Evolutionary conservation across 73 alveolate species (phyloP).

Genomic region (Tetrahymena malaccensis): DNA sequence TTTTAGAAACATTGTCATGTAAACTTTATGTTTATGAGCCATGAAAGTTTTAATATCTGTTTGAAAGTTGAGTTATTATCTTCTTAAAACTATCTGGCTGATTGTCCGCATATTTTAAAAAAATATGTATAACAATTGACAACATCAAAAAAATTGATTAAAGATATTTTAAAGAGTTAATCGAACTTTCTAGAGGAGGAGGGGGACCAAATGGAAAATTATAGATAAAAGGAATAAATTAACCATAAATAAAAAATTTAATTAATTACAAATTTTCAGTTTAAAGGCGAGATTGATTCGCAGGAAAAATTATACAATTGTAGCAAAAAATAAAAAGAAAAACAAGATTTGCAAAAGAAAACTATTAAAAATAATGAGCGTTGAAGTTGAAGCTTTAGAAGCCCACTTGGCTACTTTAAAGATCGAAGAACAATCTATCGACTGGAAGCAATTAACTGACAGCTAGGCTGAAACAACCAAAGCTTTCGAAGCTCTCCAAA

Average conservation of each 20-base stretch:
- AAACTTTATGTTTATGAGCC: too few relatives aligned
- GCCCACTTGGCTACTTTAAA: not conserved
- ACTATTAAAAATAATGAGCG: not conserved
- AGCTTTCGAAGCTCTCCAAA: not conserved
- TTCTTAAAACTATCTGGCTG: not conserved
- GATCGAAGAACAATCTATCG: not conserved
- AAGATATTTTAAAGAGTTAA: not conserved
- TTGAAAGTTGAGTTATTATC: too few relatives aligned
- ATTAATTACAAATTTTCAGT: not conserved
- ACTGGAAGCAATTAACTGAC: not conserved
- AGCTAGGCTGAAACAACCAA: not conserved
- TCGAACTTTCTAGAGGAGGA: conserved; percentile 1
- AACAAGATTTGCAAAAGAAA: not conserved
- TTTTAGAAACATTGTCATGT: too few relatives aligned
- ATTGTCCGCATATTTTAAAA: not conserved
- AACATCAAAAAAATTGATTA: not conserved
- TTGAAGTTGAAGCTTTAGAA: not conserved
- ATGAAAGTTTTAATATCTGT: too few relatives aligned
- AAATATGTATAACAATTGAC: not conserved
- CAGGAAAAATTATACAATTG: not conserved
- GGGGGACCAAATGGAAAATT: not conserved
- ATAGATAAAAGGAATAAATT: not conserved
- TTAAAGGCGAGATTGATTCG: not conserved
- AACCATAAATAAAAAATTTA: not conserved
- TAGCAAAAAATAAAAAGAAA: not conserved